A percentile compares a stretch with the other conserved stretches of the same genome.
These are phyloP conservation scores for Verruconis gallopava DNA, from an alignment of 2,329 filamentous ascomycete genomes.

Conservation along the genomic window DNA sequence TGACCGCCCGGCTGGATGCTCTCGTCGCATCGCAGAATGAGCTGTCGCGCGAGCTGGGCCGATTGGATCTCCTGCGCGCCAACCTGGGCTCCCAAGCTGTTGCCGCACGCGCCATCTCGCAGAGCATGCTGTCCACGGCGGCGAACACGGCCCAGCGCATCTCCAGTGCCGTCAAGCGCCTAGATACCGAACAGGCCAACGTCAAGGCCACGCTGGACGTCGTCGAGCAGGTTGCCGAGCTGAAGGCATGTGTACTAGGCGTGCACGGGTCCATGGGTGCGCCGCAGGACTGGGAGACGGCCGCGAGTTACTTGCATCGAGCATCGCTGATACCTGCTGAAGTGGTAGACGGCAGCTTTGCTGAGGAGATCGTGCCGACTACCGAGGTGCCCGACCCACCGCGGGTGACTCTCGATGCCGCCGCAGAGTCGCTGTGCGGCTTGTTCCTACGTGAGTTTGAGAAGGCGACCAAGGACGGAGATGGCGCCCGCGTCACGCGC, in stretches of 20 bases:
- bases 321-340: constrained; percentile 68
- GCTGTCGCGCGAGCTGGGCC: constrained; percentile 71
- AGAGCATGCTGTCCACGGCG: constrained; percentile 79
- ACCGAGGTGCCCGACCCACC: constrained; percentile 91
- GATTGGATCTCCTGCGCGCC: constrained; percentile 79
- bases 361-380: constrained; percentile 83
- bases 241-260: constrained; percentile 91
- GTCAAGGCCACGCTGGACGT: constrained; percentile 84
- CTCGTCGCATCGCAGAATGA: constrained; percentile 75
- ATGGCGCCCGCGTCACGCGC: constrained; percentile 77
- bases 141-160: constrained; percentile 76
- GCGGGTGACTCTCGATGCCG: constrained; percentile 70
- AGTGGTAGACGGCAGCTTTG: constrained; percentile 75
- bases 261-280: constrained; percentile 95
- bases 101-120: constrained; percentile 69
- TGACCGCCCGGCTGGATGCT: constrained; percentile 61
- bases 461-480: constrained; percentile 73
- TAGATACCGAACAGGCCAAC: constrained; percentile 82
- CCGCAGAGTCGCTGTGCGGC: constrained; percentile 77
- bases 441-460: constrained; percentile 93
- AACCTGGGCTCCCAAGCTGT: constrained; percentile 79
- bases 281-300: constrained; percentile 96
- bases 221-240: constrained; percentile 90
- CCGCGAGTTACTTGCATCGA: constrained; percentile 75
- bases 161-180: constrained; percentile 70